Base-by-base conservation (phyloP, 305 asterid species). In the Solanum chacoense region DNA sequence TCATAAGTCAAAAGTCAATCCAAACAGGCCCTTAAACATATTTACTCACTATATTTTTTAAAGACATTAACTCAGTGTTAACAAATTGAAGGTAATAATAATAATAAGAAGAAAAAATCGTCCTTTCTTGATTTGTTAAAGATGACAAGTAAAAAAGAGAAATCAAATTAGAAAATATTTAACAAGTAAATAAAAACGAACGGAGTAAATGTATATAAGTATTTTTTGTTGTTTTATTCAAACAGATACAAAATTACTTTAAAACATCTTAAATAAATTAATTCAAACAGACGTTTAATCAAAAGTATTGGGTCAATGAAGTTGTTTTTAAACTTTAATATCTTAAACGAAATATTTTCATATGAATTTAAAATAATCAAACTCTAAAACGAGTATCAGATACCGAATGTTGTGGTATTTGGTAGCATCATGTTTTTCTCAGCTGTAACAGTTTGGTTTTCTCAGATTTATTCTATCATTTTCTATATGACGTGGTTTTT, bases 381-480 rank as follows among this genome's bases (percentile, higher is more conserved):
- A 3, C 10, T 35, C 1, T 10, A 34, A 75, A 32, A 74, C 0
- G 26, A 74, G 1, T 20, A 34, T 75, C 4, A 1, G 0, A 71
- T 0, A 11, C 3, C 5, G 4, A 31, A 5, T 74, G 22, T 32
- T 80, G 16, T 8, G 14, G 22, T 26, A 10, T 14, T 80, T 8
- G 71, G 38, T 81, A 45, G 71, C 37, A 45, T 40, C 86, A 81
- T 45, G 72, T 29, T 81, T 77, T 81, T 81, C 72, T 81, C 86
- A 81, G 20, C 37, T 81, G 71, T 45, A 11, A 28, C 87, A 83
- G 73, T 55, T 50, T 29, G n/a, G 87, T 38, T 50, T 84, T 32
- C 45, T 50, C 45, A 84, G 42, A 84, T 84, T 29, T 28, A 31
- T 11, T 29, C 31, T 1, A 5, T 84, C 74, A 84, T 3, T 84